phyloP scores from a whole-genome alignment of 1,284 basidiomycete species.

The Trametes pubescens region DNA sequence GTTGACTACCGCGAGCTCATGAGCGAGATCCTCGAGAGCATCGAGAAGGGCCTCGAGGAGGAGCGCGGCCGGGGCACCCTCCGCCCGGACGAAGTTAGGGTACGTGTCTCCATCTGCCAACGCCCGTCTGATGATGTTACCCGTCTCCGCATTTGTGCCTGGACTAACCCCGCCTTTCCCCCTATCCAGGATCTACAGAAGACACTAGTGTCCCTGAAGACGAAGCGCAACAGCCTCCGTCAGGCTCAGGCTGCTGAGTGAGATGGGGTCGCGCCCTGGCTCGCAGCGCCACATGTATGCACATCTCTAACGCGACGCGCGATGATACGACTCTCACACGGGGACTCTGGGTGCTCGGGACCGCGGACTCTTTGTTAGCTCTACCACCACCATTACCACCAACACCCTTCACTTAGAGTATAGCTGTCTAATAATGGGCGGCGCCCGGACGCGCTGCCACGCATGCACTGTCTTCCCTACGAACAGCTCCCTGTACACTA shows the following conservation, averaged over 20 bases:
- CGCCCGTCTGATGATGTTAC: background rate
- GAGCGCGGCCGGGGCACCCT: constrained; percentile 69
- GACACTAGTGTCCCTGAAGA: constrained; percentile 65
- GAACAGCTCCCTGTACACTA: constrained; percentile 29
- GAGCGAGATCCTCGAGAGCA: constrained; percentile 76
- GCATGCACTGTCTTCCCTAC: constrained; percentile 24
- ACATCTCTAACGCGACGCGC: constrained; percentile 22
- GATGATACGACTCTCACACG: constrained; percentile 16
- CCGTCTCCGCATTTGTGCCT: constrained; percentile 2
- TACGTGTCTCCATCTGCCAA: constrained; percentile 44
- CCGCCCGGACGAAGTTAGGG: constrained; percentile 73
- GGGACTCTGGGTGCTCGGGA: constrained; percentile 11
- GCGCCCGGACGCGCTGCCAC: constrained; percentile 15
- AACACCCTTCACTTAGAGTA: constrained; percentile 7
- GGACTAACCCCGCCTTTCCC: constrained; percentile 9
- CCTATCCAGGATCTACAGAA: constrained; percentile 63
- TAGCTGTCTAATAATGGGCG: constrained; percentile 12
- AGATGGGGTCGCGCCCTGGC: constrained; percentile 8
- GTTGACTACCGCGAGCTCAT: constrained; percentile 82
- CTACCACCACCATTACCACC: constrained; percentile 8
- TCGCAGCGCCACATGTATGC: background rate
- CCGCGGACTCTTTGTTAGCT: constrained; percentile 10
- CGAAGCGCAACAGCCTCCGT: constrained; percentile 47
- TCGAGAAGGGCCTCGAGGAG: constrained; percentile 77
- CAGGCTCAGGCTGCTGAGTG: constrained; percentile 11